Percentiles rank a stretch among this genome's conserved stretches.
Conservation (phyloP, 2,329 filamentous ascomycete species). For the Pseudogymnoascus sp. region DNA sequence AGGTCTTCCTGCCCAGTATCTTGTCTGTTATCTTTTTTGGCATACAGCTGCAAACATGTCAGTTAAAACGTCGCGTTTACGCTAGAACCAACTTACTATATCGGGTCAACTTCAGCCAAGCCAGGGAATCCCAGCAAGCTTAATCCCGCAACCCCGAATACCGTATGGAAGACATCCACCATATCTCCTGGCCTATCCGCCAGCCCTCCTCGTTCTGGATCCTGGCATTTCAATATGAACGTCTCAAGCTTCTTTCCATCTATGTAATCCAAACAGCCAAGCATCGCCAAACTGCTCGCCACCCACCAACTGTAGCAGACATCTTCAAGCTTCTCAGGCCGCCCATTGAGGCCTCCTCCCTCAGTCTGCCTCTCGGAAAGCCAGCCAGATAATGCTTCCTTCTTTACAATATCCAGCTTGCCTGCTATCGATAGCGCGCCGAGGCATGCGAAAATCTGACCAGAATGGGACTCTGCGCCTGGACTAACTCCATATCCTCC, state of each 20-base stretch:
- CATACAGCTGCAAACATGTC: conserved; percentile 49
- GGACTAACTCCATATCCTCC: conserved; percentile 87
- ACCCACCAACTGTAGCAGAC: conserved; percentile 99
- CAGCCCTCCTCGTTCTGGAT: conserved; percentile 74
- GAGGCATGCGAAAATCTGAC: conserved; percentile 92
- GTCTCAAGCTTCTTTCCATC: conserved; percentile 67
- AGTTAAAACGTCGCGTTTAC: conserved; percentile 12
- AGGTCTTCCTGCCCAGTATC: conserved; percentile 39
- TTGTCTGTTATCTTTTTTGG: conserved; percentile 59
- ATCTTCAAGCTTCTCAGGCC: conserved; percentile 92
- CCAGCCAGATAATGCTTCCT: conserved; percentile 78
- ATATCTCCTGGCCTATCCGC: conserved; percentile 86
- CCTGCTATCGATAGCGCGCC: conserved; percentile 78
- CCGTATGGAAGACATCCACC: conserved; percentile 95
- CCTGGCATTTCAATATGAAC: conserved; percentile 87
- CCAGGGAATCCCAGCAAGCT: conserved; percentile 74
- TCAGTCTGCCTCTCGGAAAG: conserved; percentile 86
- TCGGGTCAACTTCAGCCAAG: conserved; percentile 73
- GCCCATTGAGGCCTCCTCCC: conserved; percentile 82
- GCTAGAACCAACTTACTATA: conserved; percentile 54
- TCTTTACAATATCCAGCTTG: conserved; percentile 72
- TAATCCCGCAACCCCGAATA: conserved; percentile 81
- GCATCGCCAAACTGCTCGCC: conserved; percentile 81
- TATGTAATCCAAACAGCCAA: conserved; percentile 85
- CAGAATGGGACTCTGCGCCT: conserved; percentile 87